These are phyloP conservation scores for Elaeagnus macrophylla DNA, from an alignment of 306 rosid genomes.

Conservation along the genomic window DNA sequence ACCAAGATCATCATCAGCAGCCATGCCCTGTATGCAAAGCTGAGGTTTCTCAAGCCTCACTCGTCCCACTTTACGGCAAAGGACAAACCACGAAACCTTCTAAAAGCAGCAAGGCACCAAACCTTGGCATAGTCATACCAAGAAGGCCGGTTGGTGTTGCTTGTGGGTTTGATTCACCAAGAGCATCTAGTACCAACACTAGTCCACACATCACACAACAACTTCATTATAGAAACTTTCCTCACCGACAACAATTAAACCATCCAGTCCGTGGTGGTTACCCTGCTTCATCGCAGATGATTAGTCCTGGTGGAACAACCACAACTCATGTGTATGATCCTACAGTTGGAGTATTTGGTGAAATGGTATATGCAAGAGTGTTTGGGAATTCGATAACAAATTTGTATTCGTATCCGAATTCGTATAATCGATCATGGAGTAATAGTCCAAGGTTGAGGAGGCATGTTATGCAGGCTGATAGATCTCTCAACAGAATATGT, in stretches of 20 bases:
- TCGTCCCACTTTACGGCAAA: conserved; percentile 66
- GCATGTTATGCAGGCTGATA: conserved; percentile 55
- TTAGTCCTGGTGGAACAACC: conserved; percentile 23
- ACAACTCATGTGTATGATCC: too few relatives aligned
- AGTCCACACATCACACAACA: conserved; percentile 24
- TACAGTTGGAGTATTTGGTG: conserved; percentile 52
- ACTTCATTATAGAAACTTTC: conserved; percentile 27
- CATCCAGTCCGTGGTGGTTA: conserved; percentile 24
- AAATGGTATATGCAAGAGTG: conserved; percentile 60
- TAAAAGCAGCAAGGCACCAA: conserved; percentile 16
- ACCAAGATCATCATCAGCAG: conserved; percentile 24
- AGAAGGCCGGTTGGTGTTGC: conserved; percentile 50
- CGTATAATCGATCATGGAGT: conserved; percentile 40
- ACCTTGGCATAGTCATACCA: conserved; percentile 43
- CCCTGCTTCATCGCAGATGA: conserved; percentile 22
- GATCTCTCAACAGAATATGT: conserved; percentile 61
- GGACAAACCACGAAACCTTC: conserved; percentile 39
- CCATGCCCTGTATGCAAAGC: conserved; percentile 90
- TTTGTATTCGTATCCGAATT: conserved; percentile 45
- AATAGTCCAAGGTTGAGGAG: conserved; percentile 59
- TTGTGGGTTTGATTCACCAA: conserved; percentile 22
- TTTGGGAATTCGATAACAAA: conserved; percentile 62
- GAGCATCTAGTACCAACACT: conserved; percentile 16
- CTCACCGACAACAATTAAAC: conserved; percentile 23
- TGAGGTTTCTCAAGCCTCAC: conserved; percentile 50